phyloP scores from a whole-genome alignment of 2,329 filamentous ascomycete species.

The Exophiala sp. region DNA sequence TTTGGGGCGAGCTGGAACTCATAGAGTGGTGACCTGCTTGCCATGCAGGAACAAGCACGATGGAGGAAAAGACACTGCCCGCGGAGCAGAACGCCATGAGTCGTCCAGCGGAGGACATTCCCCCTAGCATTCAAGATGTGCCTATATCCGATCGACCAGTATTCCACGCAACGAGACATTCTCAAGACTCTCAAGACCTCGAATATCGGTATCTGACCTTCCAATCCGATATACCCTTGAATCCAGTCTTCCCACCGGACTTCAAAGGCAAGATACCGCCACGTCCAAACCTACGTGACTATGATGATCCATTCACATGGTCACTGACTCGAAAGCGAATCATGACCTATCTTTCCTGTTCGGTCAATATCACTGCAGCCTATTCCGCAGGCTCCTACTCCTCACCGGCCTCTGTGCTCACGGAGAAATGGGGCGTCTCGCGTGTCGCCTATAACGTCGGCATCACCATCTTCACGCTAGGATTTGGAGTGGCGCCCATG shows the following conservation, averaged over 20 bases:
- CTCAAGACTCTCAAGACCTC: constrained; percentile 11
- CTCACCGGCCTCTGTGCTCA: constrained; percentile 61
- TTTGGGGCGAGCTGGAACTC: not conserved
- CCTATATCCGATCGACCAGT: constrained; percentile 6
- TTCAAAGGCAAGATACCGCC: constrained; percentile 15
- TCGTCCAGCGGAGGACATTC: constrained; percentile 1
- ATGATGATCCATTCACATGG: constrained; percentile 68
- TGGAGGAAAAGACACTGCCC: constrained; percentile 1
- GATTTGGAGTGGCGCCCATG: constrained; percentile 83
- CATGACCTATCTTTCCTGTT: constrained; percentile 67
- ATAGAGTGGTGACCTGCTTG: not conserved
- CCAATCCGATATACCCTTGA: constrained; percentile 22
- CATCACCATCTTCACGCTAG: constrained; percentile 74
- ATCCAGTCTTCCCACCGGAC: constrained; percentile 15
- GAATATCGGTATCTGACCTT: constrained; percentile 26
- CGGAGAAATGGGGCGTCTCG: constrained; percentile 58
- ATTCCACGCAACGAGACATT: not conserved
- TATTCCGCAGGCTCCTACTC: constrained; percentile 77
- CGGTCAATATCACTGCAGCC: constrained; percentile 69
- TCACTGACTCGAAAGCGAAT: constrained; percentile 62
- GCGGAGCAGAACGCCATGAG: constrained; percentile 1
- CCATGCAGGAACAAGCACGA: constrained; percentile 10
- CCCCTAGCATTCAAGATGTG: constrained; percentile 4
- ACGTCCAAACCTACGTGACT: constrained; percentile 59
- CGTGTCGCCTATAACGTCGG: constrained; percentile 58